phyloP scores from a whole-genome alignment of 2,329 filamentous ascomycete species.

The Calonectria fujianensis region DNA sequence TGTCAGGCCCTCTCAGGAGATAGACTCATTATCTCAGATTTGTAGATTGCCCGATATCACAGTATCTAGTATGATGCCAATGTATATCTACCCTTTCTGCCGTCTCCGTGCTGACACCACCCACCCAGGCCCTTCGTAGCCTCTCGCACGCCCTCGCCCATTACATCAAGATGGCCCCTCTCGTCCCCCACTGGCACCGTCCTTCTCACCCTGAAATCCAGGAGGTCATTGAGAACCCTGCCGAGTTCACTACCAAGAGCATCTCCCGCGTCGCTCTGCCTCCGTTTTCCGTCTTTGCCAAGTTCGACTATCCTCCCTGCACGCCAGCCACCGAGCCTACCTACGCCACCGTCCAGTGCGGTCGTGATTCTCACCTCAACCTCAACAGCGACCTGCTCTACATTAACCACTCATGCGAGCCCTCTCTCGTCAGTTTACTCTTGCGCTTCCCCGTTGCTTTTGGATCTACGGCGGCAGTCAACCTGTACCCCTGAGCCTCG shows the following conservation, averaged over 20 bases:
- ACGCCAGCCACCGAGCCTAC: slow-evolving; percentile 73
- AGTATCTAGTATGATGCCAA: slow-evolving; percentile 19
- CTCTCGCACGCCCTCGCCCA: slow-evolving; percentile 31
- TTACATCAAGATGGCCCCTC: slow-evolving; percentile 69
- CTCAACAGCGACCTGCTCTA: slow-evolving; percentile 81
- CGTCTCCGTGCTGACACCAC: slow-evolving; percentile 17
- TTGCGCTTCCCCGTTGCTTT: not conserved
- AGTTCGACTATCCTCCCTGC: slow-evolving; percentile 79
- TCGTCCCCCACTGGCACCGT: slow-evolving; percentile 75
- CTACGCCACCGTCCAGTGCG: slow-evolving; percentile 79
- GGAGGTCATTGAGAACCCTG: slow-evolving; percentile 72
- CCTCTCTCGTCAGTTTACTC: slow-evolving; percentile 73
- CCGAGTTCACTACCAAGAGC: slow-evolving; percentile 76
- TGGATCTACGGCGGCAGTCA: slow-evolving; percentile 23
- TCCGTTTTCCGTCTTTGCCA: slow-evolving; percentile 80
- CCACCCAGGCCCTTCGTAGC: slow-evolving; percentile 19
- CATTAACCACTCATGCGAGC: slow-evolving; percentile 81
- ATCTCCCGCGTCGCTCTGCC: slow-evolving; percentile 73
- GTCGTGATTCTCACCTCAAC: slow-evolving; percentile 73
- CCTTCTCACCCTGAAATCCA: slow-evolving; percentile 77
- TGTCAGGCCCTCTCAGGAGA: not conserved
- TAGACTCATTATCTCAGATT: not conserved
- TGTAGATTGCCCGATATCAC: slow-evolving; percentile 20
- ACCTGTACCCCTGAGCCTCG: not conserved
- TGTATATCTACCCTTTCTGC: not conserved